Evolutionary conservation across 768 basidiomycete species (phyloP).

Genomic region (Auriscalpium orientale): DNA sequence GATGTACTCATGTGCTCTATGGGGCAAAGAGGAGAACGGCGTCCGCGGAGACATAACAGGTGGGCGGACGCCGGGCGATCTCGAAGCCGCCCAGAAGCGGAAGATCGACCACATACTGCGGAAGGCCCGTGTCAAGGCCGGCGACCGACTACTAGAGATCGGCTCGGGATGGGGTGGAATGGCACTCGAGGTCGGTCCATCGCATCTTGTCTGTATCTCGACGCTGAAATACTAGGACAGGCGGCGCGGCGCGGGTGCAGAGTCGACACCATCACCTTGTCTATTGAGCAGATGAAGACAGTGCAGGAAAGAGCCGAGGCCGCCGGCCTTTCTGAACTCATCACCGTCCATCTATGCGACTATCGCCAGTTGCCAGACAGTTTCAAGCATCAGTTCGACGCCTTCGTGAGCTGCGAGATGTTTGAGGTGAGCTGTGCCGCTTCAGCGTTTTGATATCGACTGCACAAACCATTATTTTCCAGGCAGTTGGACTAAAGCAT

Average conservation of each 20-base stretch:
- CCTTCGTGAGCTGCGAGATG: conserved; percentile 35
- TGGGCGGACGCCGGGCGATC: conserved; percentile 13
- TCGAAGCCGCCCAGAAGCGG: conserved; percentile 27
- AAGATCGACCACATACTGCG: conserved; percentile 29
- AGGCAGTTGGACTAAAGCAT: conserved; percentile 30
- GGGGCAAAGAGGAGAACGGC: conserved; percentile 23
- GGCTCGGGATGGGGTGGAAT: conserved; percentile 33
- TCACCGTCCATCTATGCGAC: conserved; percentile 32
- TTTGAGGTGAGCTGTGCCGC: conserved; percentile 23
- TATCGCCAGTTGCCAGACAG: conserved; percentile 26
- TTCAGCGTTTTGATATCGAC: background rate
- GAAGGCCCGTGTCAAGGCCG: conserved; percentile 27
- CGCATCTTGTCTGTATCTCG: conserved; percentile 17
- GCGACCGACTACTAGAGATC: conserved; percentile 31
- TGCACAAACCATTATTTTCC: background rate
- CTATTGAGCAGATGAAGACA: conserved; percentile 27
- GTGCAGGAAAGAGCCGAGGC: conserved; percentile 27
- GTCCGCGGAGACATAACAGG: conserved; percentile 6
- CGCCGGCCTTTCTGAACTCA: conserved; percentile 26
- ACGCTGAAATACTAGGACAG: background rate
- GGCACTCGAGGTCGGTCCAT: conserved; percentile 23
- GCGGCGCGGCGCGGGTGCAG: conserved; percentile 19
- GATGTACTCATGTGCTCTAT: conserved; percentile 35
- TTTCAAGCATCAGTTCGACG: conserved; percentile 33
- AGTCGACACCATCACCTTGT: conserved; percentile 34